phyloP scores from a whole-genome alignment of 495 filamentous ascomycete genomes.

The Hypomontagnella submonticulosa region DNA sequence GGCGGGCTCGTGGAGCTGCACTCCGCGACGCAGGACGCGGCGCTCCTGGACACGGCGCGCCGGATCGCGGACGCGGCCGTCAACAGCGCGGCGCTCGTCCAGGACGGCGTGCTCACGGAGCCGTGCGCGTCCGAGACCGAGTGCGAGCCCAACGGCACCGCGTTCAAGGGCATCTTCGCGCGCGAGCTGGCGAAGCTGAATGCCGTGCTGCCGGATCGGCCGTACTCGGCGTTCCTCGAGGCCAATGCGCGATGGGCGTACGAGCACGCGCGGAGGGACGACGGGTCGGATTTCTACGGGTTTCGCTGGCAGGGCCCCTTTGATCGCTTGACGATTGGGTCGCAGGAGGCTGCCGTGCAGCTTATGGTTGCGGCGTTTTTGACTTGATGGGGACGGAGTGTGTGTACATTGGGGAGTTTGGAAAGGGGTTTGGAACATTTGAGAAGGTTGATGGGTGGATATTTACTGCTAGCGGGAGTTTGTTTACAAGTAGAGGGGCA shows the following conservation, averaged over 20 bases:
- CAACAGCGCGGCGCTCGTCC: constrained; percentile 56
- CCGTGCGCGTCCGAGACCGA: constrained; percentile 59
- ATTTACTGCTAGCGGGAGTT: no score
- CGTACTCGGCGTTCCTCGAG: constrained; percentile 63
- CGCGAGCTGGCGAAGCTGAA: constrained; percentile 69
- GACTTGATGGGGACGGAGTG: background rate
- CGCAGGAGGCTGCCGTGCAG: constrained; percentile 70
- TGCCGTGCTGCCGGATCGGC: constrained; percentile 53
- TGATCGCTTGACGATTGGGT: constrained; percentile 57
- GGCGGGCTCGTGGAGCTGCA: constrained; percentile 71
- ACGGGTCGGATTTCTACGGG: constrained; percentile 59
- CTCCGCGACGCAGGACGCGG: constrained; percentile 47
- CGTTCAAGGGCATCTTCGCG: constrained; percentile 82
- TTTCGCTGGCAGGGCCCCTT: constrained; percentile 68
- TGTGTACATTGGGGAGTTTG: no score
- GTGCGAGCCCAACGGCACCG: constrained; percentile 67
- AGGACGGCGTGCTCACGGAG: constrained; percentile 69
- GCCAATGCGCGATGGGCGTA: constrained; percentile 69
- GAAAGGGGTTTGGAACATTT: no score
- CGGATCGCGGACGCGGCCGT: constrained; percentile 68
- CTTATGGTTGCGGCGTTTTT: constrained; percentile 64
- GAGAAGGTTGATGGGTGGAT: background rate
- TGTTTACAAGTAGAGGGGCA: no score
- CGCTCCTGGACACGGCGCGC: constrained; percentile 64
- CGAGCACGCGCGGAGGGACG: constrained; percentile 59